These are phyloP conservation scores for Coemansia sp. DNA, from an alignment of 371 early-diverging fungal species.

Conservation along the genomic window DNA sequence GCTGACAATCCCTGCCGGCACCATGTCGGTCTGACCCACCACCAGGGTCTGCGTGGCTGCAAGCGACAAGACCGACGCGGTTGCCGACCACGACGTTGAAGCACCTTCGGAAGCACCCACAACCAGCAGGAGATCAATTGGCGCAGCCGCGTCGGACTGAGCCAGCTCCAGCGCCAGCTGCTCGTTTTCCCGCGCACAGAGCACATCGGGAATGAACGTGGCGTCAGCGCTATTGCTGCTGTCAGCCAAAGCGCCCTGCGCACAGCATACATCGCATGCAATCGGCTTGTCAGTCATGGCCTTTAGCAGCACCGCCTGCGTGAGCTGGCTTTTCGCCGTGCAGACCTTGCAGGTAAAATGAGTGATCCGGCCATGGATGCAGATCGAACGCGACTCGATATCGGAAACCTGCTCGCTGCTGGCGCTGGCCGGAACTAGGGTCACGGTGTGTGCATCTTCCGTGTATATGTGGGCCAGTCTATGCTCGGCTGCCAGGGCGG, in stretches of 20 bases:
- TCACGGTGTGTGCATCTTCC: constrained; percentile 18
- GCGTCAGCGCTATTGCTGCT: background rate
- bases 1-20: background rate
- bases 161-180: constrained; percentile 14
- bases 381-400: constrained; percentile 20
- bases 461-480: constrained; percentile 29
- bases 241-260: constrained; percentile 10
- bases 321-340: constrained; percentile 27
- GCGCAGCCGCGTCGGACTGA: constrained; percentile 8
- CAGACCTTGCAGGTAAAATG: constrained; percentile 26
- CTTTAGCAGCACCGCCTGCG: constrained; percentile 38
- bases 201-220: constrained; percentile 29
- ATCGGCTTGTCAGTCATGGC: constrained; percentile 16
- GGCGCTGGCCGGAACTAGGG: constrained; percentile 5
- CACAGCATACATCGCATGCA: constrained; percentile 22
- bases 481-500: background rate
- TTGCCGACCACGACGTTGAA: constrained; percentile 7
- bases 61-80: constrained; percentile 9
- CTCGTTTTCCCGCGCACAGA: constrained; percentile 7
- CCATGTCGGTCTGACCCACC: background rate
- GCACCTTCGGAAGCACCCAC: constrained; percentile 12
- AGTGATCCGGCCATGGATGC: constrained; percentile 23
- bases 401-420: constrained; percentile 1
- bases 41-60: constrained; percentile 16
- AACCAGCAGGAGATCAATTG: constrained; percentile 27